Evolutionary conservation across 2,329 filamentous ascomycete genomes (phyloP).

Genomic region (Rhynchosporium graminicola): DNA sequence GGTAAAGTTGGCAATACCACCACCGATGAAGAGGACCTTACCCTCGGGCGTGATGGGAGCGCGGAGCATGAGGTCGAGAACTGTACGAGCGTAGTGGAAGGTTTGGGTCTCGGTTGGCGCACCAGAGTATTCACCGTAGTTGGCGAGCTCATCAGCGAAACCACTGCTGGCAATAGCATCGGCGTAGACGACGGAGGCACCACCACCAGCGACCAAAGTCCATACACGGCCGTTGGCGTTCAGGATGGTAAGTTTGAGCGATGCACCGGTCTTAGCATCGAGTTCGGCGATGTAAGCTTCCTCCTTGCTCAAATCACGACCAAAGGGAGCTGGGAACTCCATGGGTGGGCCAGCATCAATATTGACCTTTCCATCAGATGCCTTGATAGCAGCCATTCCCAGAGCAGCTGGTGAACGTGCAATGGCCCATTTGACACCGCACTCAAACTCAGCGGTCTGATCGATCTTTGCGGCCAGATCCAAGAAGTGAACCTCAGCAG

Average conservation of each 20-base stretch:
- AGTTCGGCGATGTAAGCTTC: constrained; percentile 99
- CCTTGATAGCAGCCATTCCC: constrained; percentile 70
- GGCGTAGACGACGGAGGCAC: constrained; percentile 98
- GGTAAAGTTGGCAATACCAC: constrained; percentile 99
- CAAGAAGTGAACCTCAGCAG: constrained; percentile 94
- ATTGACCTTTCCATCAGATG: constrained; percentile 74
- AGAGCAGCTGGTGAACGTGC: constrained; percentile 88
- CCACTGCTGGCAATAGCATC: constrained; percentile 97
- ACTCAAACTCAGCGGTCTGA: constrained; percentile 99
- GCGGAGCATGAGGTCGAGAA: constrained; percentile 96
- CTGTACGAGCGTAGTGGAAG: constrained; percentile 97
- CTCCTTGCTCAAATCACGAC: constrained; percentile 97
- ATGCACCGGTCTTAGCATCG: constrained; percentile 98
- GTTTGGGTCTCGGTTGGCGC: constrained; percentile 98
- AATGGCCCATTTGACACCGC: constrained; percentile 98
- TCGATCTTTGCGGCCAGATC: constrained; percentile 98
- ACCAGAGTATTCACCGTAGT: constrained; percentile 99
- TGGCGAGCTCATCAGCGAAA: constrained; percentile 94
- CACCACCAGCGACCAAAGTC: constrained; percentile 98
- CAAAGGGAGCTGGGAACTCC: constrained; percentile 98
- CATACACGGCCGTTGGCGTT: constrained; percentile 91
- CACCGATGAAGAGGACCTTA: constrained; percentile 99
- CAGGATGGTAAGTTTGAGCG: constrained; percentile 95
- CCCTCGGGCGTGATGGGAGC: constrained; percentile 81
- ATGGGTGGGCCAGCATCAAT: constrained; percentile 97